Evolutionary conservation across 441 rosid species (phyloP).

Genomic region (Pelargonium myrrhifolium): DNA sequence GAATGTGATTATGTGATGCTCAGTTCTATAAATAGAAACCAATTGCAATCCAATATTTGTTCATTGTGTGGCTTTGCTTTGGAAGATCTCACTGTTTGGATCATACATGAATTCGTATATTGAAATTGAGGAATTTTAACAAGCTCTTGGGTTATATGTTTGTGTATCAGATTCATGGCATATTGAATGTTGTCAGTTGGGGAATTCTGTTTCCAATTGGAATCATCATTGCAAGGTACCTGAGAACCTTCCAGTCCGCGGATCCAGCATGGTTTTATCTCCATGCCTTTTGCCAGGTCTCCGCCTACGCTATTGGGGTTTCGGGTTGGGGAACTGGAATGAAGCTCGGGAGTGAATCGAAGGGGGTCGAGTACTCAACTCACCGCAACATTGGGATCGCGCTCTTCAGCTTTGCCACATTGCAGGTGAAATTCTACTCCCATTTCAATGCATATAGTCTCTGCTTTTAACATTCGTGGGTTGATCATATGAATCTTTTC

Average conservation of each 20-base stretch:
- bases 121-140: not conserved
- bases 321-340: constrained; percentile 68
- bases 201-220: constrained; percentile 56
- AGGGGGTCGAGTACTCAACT: constrained; percentile 17
- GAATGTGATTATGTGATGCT: no score
- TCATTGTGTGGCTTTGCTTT: no score
- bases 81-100: no score
- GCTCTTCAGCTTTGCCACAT: constrained; percentile 42
- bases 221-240: constrained; percentile 44
- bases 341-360: constrained; percentile 51
- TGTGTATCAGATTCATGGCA: constrained; percentile 47
- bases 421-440: constrained; percentile 36
- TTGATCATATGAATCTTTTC: not conserved
- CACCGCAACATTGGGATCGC: constrained; percentile 51
- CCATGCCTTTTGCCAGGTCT: constrained; percentile 42
- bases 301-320: constrained; percentile 48
- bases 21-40: no score
- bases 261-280: constrained; percentile 67
- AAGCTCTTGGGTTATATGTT: not conserved
- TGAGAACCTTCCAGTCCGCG: constrained; percentile 41
- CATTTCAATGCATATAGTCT: not conserved
- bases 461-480: no score
- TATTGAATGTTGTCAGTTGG: constrained; percentile 56
- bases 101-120: not conserved
- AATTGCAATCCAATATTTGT: no score